Percentiles rank a stretch among this genome's conserved stretches.
Conservation (phyloP, 257 asterid genomes). For the Solanum arcanum region DNA sequence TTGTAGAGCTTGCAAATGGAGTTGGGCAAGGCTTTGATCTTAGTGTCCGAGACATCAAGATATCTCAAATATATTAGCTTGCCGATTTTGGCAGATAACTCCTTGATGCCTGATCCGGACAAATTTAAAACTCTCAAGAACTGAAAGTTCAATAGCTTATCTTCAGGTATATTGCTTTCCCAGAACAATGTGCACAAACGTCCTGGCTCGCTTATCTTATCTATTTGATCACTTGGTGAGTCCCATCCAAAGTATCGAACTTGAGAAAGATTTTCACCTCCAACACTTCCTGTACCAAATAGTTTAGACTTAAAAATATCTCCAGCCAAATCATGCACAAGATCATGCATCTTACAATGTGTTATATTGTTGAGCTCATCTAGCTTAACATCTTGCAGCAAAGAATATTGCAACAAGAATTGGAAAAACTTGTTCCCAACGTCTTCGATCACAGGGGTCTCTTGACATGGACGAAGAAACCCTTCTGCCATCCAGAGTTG, state of each 20-base stretch:
- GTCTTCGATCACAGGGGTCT: conserved; percentile 5
- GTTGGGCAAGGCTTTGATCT: not conserved
- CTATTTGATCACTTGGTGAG: not conserved
- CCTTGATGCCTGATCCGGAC: rapidly evolving
- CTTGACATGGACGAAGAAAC: not conserved
- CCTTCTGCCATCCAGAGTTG: conserved; percentile 26
- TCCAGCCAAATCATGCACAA: not conserved
- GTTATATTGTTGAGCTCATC: not conserved
- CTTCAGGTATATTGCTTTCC: not conserved
- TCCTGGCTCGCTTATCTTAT: not conserved
- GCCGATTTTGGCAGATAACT: not conserved
- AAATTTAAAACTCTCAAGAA: not conserved
- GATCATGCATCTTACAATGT: conserved; percentile 19
- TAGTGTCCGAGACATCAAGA: rapidly evolving
- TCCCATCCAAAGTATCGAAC: not conserved
- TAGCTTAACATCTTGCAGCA: conserved; percentile 2
- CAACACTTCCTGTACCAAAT: not conserved
- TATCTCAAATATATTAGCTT: conserved; percentile 4
- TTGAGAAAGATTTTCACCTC: too few species aligned
- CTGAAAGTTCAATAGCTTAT: not conserved
- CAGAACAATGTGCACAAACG: not conserved
- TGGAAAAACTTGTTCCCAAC: not conserved
- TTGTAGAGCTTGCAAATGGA: conserved; percentile 8
- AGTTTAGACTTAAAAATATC: not conserved
- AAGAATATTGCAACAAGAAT: conserved; percentile 2